Evolutionary conservation across 805 yeast species (phyloP).

Genomic region (Peterozyma xylosa): DNA sequence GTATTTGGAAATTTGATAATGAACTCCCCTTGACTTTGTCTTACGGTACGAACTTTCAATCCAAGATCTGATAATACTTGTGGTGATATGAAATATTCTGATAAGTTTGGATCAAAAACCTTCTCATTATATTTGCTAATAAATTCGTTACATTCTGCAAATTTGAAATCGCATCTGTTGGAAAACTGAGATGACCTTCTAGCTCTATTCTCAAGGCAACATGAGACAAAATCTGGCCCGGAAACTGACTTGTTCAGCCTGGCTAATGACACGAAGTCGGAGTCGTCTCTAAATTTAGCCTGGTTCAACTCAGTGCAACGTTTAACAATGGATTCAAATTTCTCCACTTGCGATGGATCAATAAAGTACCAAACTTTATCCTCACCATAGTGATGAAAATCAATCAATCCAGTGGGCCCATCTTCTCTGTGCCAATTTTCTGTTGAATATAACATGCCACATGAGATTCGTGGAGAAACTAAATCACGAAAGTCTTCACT

Average conservation of each 20-base stretch:
- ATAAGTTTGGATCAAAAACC: constrained; percentile 1
- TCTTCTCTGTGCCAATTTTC: constrained; percentile 57
- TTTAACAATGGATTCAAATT: constrained; percentile 38
- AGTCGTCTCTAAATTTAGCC: constrained; percentile 4
- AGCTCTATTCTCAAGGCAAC: constrained; percentile 17
- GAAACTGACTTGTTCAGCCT: constrained; percentile 5
- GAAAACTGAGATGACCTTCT: neutral
- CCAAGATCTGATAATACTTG: constrained; percentile 44
- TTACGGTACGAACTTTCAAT: constrained; percentile 33
- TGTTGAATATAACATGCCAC: constrained; percentile 47
- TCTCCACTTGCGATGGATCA: constrained; percentile 45
- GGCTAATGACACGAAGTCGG: neutral
- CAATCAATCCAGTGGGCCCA: constrained; percentile 45
- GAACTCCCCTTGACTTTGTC: constrained; percentile 59
- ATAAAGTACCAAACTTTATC: constrained; percentile 54
- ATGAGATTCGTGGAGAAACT: constrained; percentile 29
- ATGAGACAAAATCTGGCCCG: constrained; percentile 10
- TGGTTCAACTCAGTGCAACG: constrained; percentile 5
- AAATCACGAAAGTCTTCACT: too few species aligned
- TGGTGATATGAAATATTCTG: constrained; percentile 21
- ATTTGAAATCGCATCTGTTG: constrained; percentile 22
- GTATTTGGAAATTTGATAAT: constrained; percentile 50
- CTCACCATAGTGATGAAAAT: constrained; percentile 51
- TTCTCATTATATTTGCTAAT: constrained; percentile 9
- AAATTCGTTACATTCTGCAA: constrained; percentile 19